phyloP scores from a whole-genome alignment of 2,329 filamentous ascomycete species.

The Sporothrix luriei region DNA sequence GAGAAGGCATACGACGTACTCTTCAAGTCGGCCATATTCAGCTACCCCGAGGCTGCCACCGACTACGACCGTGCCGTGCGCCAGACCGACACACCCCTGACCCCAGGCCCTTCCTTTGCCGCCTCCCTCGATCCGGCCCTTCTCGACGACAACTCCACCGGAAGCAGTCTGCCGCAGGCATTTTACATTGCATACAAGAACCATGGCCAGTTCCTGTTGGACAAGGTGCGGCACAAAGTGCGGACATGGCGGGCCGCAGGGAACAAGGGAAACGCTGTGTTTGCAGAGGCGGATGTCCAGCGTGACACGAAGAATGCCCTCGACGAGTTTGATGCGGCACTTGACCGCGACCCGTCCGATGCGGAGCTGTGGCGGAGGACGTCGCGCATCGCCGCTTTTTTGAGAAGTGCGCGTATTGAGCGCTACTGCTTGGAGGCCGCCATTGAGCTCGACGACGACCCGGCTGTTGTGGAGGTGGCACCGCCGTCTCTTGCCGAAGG shows the following conservation, averaged over 20 bases:
- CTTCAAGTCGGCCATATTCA: conserved; percentile 91
- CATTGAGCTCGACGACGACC: conserved; percentile 68
- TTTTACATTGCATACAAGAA: conserved; percentile 96
- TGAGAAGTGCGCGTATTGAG: conserved; percentile 60
- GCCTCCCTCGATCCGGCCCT: conserved; percentile 59
- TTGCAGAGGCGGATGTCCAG: conserved; percentile 46
- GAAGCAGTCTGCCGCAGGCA: conserved; percentile 82
- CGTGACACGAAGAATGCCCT: conserved; percentile 52
- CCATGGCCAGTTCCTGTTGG: conserved; percentile 87
- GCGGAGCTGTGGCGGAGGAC: conserved; percentile 66
- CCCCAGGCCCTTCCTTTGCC: conserved; percentile 52
- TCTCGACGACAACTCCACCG: conserved; percentile 70
- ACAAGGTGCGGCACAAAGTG: conserved; percentile 63
- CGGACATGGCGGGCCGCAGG: conserved; percentile 38
- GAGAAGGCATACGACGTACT: conserved; percentile 78
- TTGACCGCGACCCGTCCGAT: conserved; percentile 68
- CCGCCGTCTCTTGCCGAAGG: conserved; percentile 65
- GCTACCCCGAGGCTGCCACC: conserved; percentile 81
- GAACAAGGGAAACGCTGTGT: conserved; percentile 37
- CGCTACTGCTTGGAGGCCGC: conserved; percentile 67
- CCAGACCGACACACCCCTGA: conserved; percentile 54
- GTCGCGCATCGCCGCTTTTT: conserved; percentile 60
- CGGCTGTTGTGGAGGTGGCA: conserved; percentile 62
- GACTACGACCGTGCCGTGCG: conserved; percentile 75
- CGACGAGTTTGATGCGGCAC: conserved; percentile 59